Percentiles rank a stretch among this genome's conserved stretches.
Evolutionary conservation across 768 basidiomycete genomes (phyloP).

Genomic region (Podaxis sp.): DNA sequence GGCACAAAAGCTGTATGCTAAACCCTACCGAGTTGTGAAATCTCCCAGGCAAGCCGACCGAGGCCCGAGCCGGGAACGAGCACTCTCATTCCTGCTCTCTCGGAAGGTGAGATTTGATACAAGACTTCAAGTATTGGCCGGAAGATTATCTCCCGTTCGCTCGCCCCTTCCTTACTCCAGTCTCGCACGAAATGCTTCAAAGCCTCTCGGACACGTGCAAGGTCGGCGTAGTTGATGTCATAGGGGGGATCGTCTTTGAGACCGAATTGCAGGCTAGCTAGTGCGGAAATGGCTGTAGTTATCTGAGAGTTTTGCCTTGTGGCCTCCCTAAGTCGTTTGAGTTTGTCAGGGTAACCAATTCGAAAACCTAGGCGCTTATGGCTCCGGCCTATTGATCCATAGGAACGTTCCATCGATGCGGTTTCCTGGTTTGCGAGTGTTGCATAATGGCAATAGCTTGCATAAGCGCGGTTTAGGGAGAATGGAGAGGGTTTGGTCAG

Average conservation of each 20-base stretch:
- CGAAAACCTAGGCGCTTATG: conserved; percentile 50
- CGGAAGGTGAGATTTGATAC: conserved; percentile 24
- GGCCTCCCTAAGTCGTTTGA: conserved; percentile 42
- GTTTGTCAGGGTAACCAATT: conserved; percentile 55
- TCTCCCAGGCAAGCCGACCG: conserved; percentile 68
- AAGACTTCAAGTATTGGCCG: conserved; percentile 55
- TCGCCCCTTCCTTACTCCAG: conserved; percentile 59
- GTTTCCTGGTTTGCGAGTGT: conserved; percentile 42
- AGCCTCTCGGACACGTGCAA: conserved; percentile 54
- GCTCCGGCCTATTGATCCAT: conserved; percentile 39
- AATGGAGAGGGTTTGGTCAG: conserved; percentile 30
- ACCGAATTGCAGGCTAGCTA: conserved; percentile 25
- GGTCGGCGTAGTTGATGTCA: conserved; percentile 31
- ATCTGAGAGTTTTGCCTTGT: conserved; percentile 39
- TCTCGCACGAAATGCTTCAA: conserved; percentile 72
- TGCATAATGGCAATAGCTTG: conserved; percentile 44
- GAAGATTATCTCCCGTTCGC: conserved; percentile 57
- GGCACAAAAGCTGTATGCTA: neutral
- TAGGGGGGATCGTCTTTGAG: conserved; percentile 18
- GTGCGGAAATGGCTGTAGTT: conserved; percentile 39
- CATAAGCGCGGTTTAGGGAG: conserved; percentile 43
- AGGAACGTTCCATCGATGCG: conserved; percentile 40
- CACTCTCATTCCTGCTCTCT: conserved; percentile 38
- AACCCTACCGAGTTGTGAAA: conserved; percentile 53
- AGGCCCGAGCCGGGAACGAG: conserved; percentile 68